A percentile compares a stretch with the other conserved stretches of the same genome.
Evolutionary conservation across 1,139 yeast species (phyloP).

Genomic region (Geotrichum siamense): DNA sequence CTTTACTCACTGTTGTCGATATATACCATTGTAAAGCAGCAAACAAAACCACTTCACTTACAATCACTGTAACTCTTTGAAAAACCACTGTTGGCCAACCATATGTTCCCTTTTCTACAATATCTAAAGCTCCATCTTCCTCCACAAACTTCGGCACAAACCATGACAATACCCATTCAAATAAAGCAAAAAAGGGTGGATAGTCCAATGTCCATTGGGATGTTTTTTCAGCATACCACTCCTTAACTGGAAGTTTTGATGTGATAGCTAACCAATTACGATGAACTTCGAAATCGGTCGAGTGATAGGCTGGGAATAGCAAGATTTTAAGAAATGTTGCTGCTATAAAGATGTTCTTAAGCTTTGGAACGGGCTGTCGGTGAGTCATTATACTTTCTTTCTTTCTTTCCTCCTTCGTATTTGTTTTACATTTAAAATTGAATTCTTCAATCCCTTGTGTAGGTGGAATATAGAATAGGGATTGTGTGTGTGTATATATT

Average conservation of each 20-base stretch:
- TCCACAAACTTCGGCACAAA: conserved; percentile 58
- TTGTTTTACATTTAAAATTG: too few species aligned
- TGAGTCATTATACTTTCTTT: too few species aligned
- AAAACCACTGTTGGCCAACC: conserved; percentile 73
- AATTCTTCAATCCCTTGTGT: too few species aligned
- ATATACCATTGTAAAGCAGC: conserved; percentile 66
- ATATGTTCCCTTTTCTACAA: conserved; percentile 58
- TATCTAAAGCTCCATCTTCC: conserved; percentile 71
- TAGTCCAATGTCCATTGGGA: conserved; percentile 95
- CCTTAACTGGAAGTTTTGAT: conserved; percentile 57
- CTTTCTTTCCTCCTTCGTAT: too few species aligned
- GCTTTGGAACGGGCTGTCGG: too few species aligned
- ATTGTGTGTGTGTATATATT: too few species aligned
- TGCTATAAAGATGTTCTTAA: conserved; percentile 62
- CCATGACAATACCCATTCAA: conserved; percentile 72
- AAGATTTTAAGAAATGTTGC: conserved; percentile 50
- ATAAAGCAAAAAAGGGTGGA: conserved; percentile 96
- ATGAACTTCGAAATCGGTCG: conserved; percentile 96
- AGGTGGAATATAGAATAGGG: too few species aligned
- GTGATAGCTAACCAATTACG: conserved; percentile 96
- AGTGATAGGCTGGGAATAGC: conserved; percentile 45
- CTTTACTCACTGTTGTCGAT: conserved; percentile 37
- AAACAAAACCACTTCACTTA: conserved; percentile 67
- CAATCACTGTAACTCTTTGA: conserved; percentile 74
- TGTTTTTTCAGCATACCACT: conserved; percentile 82